A percentile compares a stretch with the other conserved stretches of the same genome.
These are phyloP conservation scores for Phycomyces nitens DNA, from an alignment of 192 early-diverging fungal genomes.

Conservation along the genomic window DNA sequence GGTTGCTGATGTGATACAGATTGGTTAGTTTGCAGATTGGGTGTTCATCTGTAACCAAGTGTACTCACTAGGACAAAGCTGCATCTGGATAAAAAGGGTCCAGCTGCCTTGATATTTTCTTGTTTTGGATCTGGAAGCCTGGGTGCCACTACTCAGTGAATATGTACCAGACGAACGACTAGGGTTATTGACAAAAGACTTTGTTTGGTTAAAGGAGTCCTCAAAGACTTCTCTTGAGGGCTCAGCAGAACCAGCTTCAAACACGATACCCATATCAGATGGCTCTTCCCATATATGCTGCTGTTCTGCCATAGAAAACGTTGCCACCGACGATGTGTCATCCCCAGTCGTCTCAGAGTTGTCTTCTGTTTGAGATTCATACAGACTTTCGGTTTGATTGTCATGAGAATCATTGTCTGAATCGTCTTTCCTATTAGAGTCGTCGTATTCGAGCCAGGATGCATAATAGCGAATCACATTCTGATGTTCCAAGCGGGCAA, in stretches of 20 bases:
- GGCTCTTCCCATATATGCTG: neutral
- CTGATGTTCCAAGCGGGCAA: slow-evolving; percentile 79
- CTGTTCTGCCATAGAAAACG: too few species aligned
- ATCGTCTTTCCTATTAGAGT: slow-evolving; percentile 30
- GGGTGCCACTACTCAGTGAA: too few species aligned
- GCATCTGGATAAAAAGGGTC: slow-evolving; percentile 86
- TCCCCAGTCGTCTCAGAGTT: neutral
- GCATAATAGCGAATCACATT: slow-evolving; percentile 94
- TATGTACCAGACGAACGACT: too few species aligned
- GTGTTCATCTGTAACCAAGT: too few species aligned
- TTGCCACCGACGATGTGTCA: neutral
- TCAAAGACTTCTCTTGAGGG: slow-evolving; percentile 12
- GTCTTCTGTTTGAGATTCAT: too few species aligned
- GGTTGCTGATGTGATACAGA: slow-evolving; percentile 34
- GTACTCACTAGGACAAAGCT: slow-evolving; percentile 74
- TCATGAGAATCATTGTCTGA: neutral
- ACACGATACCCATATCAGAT: neutral
- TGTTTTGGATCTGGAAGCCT: too few species aligned
- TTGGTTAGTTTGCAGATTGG: too few species aligned
- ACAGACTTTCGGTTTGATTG: neutral
- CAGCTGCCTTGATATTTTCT: slow-evolving; percentile 26
- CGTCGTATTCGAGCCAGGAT: slow-evolving; percentile 82
- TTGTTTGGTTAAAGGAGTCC: neutral
- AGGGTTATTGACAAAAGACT: neutral
- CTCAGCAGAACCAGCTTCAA: slow-evolving; percentile 19